Evolutionary conservation across 2,329 filamentous ascomycete species (phyloP).

Genomic region (Rhinocladiella mackenziei): DNA sequence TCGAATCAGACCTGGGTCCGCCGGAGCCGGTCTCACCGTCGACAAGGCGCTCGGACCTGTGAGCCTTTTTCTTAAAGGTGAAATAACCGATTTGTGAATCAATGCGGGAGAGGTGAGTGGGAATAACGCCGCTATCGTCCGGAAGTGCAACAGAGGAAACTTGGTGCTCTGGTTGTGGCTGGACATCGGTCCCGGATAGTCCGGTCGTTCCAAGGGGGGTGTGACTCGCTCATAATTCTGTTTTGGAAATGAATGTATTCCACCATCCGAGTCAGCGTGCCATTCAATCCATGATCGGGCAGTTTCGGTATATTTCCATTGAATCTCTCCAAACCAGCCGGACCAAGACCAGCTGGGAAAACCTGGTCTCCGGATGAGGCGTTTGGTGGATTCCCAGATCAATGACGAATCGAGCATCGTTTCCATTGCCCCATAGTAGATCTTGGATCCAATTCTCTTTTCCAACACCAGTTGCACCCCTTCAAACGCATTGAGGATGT

Average conservation of each 20-base stretch:
- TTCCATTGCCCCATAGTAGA: slow-evolving; percentile 27
- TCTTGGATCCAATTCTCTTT: slow-evolving; percentile 23
- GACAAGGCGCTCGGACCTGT: slow-evolving; percentile 29
- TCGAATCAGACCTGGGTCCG: slow-evolving; percentile 29
- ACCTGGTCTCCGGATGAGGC: slow-evolving; percentile 20
- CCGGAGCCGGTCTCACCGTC: slow-evolving; percentile 27
- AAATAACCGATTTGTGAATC: slow-evolving; percentile 28
- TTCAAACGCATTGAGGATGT: slow-evolving; percentile 29
- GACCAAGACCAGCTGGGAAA: slow-evolving; percentile 31
- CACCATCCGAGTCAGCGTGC: slow-evolving; percentile 20
- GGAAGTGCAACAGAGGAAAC: slow-evolving; percentile 27
- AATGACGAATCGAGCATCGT: slow-evolving; percentile 28
- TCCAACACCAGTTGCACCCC: slow-evolving; percentile 28
- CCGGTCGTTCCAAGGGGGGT: slow-evolving; percentile 22
- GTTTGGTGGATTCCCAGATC: slow-evolving; percentile 29
- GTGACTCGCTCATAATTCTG: slow-evolving; percentile 22
- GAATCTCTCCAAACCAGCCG: slow-evolving; percentile 30
- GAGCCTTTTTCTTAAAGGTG: slow-evolving; percentile 29
- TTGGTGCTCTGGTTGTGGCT: slow-evolving; percentile 18
- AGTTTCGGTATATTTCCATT: slow-evolving; percentile 28
- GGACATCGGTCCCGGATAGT: slow-evolving; percentile 13
- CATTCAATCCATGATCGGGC: slow-evolving; percentile 29
- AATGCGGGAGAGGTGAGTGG: slow-evolving; percentile 22
- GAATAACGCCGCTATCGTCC: slow-evolving; percentile 24
- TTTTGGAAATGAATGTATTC: slow-evolving; percentile 22